Conservation (phyloP, 1,139 yeast species). For the Geotrichum aggregatum region DNA sequence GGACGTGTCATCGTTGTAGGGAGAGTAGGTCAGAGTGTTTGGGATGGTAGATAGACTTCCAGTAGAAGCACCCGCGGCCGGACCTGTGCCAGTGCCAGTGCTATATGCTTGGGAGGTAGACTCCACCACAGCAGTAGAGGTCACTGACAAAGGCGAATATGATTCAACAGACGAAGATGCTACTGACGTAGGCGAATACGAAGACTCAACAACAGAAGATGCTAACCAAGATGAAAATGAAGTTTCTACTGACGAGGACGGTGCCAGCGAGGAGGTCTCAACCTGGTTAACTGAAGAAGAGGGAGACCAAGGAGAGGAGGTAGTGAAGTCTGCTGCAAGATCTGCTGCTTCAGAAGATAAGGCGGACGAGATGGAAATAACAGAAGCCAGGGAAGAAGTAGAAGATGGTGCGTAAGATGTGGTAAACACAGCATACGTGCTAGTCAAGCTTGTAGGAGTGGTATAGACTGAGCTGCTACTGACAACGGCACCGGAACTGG, state of each 20-base stretch:
- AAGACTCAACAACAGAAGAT: conserved; percentile 22
- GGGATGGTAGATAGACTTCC: conserved; percentile 42
- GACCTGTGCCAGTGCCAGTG: background rate
- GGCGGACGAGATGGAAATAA: conserved; percentile 25
- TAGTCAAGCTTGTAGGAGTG: too few species aligned
- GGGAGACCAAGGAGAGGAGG: conserved; percentile 15
- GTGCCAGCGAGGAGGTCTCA: conserved; percentile 15
- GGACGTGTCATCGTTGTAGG: conserved; percentile 61
- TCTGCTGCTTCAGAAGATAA: conserved; percentile 26
- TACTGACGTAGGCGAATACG: conserved; percentile 17
- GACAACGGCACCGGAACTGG: too few species aligned
- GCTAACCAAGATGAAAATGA: conserved; percentile 13
- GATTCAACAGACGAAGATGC: background rate
- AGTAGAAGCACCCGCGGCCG: background rate
- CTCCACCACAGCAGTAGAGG: background rate
- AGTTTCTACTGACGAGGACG: conserved; percentile 23
- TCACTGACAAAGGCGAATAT: conserved; percentile 10
- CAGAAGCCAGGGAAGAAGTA: conserved; percentile 21
- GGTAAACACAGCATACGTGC: background rate
- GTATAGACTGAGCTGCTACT: too few species aligned
- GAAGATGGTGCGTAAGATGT: background rate
- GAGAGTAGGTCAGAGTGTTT: conserved; percentile 67
- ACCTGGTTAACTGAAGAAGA: conserved; percentile 4
- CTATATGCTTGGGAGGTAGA: background rate
- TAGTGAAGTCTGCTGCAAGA: conserved; percentile 16